Evolutionary conservation across 768 basidiomycete genomes (phyloP), one percentile per base, ranked within the genome.

Genomic region (Saitozyma sp.): DNA sequence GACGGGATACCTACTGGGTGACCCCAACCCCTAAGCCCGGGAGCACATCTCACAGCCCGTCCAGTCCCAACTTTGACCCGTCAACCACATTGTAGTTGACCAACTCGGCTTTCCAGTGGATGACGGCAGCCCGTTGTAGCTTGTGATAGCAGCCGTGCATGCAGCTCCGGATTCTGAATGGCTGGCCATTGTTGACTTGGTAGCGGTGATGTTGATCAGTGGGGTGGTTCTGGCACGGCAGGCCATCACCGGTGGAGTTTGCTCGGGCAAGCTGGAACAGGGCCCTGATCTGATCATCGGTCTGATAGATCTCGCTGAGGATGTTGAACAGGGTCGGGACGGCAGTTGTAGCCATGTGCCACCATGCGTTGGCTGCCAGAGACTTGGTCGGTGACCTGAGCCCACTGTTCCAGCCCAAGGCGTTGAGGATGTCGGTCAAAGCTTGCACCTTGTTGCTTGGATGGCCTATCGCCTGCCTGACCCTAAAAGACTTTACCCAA

Each of bases 351-450:
- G n/a, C n/a, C n/a, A n/a, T n/a, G n/a, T n/a, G n/a, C n/a, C 58
- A 59, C 58, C 48, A 59, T 6, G 49, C 58, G 16, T 59, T 29
- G 11, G 10, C 13, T 10, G 20, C 46, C 3, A 40, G 29, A 43
- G 58, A 59, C 49, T 59, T 59, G 6, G 19, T 59, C 10, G 58
- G 19, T 16, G 16, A 9, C 50, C 58, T n/a, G 19, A 59, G 50
- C 13, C 50, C 58, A 37, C 17, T 29, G 39, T 59, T 59, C 58
- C 58, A 59, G 2, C 58, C 58, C n/a, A 59, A 38, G 17, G 58
- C 46, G 50, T 59, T 59, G 14, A 51, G 37, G 8, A 59, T 51
- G 16, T 59, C 58, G n/a, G 58, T 50, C 49, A 59, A 51, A 10
- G 29, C 58, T 37, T 59, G 58, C 3, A 29, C 5, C 29, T 29